Evolutionary conservation across 495 filamentous ascomycete genomes (phyloP).

Genomic region (Penicillium crystallinum): DNA sequence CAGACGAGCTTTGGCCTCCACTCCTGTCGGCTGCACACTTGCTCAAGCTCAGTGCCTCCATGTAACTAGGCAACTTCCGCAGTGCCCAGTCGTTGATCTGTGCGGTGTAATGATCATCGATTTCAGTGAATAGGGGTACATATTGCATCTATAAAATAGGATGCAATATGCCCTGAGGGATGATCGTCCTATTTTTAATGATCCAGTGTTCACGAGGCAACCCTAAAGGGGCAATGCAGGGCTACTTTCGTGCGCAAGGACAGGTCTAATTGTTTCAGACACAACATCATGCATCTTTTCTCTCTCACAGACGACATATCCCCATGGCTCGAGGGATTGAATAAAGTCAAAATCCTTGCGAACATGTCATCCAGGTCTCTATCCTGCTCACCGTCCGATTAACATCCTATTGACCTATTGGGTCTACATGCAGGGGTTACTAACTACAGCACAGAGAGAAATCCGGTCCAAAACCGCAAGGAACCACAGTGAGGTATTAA

Average conservation of each 20-base stretch:
- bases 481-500: no score
- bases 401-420: neutral
- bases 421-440: neutral
- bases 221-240: constrained; percentile 4
- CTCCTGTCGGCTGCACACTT: no score
- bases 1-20: no score
- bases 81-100: no score
- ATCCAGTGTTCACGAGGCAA: constrained; percentile 1
- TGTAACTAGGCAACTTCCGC: no score
- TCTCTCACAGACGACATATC: neutral
- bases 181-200: neutral
- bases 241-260: neutral
- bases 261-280: neutral
- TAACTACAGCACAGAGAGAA: no score
- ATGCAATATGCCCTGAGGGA: neutral
- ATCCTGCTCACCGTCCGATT: neutral
- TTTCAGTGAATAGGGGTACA: no score
- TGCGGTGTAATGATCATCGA: neutral
- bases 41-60: no score
- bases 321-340: neutral
- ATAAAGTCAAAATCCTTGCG: neutral
- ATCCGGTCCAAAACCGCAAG: no score
- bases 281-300: neutral
- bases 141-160: neutral
- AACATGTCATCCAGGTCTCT: neutral